phyloP scores from a whole-genome alignment of 2,329 filamentous ascomycete species.

The Geosmithia flava region DNA sequence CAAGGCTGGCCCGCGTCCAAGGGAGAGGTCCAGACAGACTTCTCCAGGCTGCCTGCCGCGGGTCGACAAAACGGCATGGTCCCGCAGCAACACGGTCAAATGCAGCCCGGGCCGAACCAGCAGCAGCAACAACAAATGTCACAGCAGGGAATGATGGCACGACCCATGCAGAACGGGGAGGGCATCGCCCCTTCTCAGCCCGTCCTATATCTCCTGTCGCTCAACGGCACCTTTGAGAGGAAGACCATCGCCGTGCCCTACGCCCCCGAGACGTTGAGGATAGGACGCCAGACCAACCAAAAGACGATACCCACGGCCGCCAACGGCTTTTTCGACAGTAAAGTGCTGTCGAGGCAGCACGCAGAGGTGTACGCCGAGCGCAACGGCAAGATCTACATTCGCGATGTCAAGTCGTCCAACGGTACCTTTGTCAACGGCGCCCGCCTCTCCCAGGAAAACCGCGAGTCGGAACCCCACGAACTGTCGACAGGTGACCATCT shows the following conservation, averaged over 20 bases:
- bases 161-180: slow-evolving; percentile 48
- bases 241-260: slow-evolving; percentile 93
- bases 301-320: slow-evolving; percentile 84
- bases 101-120: slow-evolving; percentile 14
- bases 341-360: slow-evolving; percentile 90
- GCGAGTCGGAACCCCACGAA: slow-evolving; percentile 92
- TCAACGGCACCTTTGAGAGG: slow-evolving; percentile 93
- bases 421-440: slow-evolving; percentile 95
- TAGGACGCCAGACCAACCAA: slow-evolving; percentile 92
- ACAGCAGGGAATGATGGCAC: slow-evolving; percentile 37
- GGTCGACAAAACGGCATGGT: slow-evolving; percentile 30
- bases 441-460: slow-evolving; percentile 82
- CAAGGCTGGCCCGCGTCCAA: slow-evolving; percentile 35
- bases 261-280: slow-evolving; percentile 84
- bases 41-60: slow-evolving; percentile 26
- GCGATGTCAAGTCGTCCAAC: slow-evolving; percentile 97
- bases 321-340: slow-evolving; percentile 97
- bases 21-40: slow-evolving; percentile 32
- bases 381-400: slow-evolving; percentile 86
- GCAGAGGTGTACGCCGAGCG: slow-evolving; percentile 86
- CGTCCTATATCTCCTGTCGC: slow-evolving; percentile 73
- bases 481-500: slow-evolving; percentile 83
- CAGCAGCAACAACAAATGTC: slow-evolving; percentile 10
- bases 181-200: slow-evolving; percentile 53
- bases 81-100: slow-evolving; percentile 15